A percentile compares a stretch with the other conserved stretches of the same genome.
These are phyloP conservation scores for Bjerkandera adusta DNA, from an alignment of 1,284 basidiomycete genomes.

Conservation along the genomic window DNA sequence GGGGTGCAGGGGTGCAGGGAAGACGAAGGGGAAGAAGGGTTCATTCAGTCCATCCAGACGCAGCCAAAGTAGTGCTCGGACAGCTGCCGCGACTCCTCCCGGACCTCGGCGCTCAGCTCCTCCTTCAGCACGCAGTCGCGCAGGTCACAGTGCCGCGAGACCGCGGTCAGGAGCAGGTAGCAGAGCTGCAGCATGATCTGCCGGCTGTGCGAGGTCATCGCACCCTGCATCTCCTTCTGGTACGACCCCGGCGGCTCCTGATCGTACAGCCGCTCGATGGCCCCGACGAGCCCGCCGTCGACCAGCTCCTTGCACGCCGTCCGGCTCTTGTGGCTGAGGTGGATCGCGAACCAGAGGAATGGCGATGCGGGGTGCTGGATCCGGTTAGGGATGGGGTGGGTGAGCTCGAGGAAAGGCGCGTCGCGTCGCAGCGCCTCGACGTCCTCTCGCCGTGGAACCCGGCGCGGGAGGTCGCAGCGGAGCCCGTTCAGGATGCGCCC, in stretches of 20 bases:
- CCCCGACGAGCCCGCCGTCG: background rate
- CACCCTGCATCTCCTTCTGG: background rate
- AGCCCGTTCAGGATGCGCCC: background rate
- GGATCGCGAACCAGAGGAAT: slow-evolving; percentile 4
- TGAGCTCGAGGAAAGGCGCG: background rate
- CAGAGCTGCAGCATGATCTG: slow-evolving; percentile 6
- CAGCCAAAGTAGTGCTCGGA: slow-evolving; percentile 1
- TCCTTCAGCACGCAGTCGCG: slow-evolving; percentile 2
- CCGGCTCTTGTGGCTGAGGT: slow-evolving; percentile 1
- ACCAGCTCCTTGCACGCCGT: background rate
- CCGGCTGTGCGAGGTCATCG: background rate
- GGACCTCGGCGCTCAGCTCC: slow-evolving; percentile 7
- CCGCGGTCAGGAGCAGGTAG: background rate
- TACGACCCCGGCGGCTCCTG: background rate
- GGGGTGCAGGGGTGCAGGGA: background rate
- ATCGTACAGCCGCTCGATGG: slow-evolving; percentile 3
- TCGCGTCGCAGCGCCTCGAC: background rate
- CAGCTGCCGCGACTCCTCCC: background rate
- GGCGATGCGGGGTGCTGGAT: slow-evolving; percentile 8
- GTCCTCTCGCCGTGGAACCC: background rate
- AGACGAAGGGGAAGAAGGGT: background rate
- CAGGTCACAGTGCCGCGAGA: background rate
- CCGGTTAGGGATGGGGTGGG: background rate
- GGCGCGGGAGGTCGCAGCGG: background rate
- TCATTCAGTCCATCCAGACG: background rate